phyloP scores from a whole-genome alignment of 75 land plant species.

The Selaginella tamariscina region DNA sequence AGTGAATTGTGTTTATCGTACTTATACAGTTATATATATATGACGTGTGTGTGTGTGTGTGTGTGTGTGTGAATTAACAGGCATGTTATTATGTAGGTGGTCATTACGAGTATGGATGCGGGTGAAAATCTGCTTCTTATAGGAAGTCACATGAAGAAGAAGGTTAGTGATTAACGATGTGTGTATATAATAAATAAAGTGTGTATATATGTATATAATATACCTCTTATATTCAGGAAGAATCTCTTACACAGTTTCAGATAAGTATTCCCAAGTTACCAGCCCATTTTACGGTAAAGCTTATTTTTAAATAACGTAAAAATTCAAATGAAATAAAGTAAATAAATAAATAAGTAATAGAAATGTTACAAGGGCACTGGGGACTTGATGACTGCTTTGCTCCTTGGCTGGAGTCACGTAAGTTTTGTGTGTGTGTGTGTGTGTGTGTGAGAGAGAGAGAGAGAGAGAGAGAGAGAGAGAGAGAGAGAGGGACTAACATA shows the following conservation, averaged over 20 bases:
- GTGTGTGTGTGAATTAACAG: not conserved
- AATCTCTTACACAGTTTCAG: slow-evolving; percentile 64
- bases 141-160: slow-evolving; percentile 64
- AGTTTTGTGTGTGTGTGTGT: no score
- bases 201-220: no score
- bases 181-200: no score
- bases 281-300: slow-evolving; percentile 71
- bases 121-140: slow-evolving; percentile 55
- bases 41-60: no score
- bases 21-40: not conserved
- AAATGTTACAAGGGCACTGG: slow-evolving; percentile 90
- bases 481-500: not conserved
- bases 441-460: no score
- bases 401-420: slow-evolving; percentile 98
- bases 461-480: no score
- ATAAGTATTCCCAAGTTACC: slow-evolving; percentile 70
- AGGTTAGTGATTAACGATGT: not conserved
- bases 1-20: not conserved
- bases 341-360: no score
- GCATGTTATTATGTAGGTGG: slow-evolving; percentile 47
- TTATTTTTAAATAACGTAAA: no score
- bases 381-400: slow-evolving; percentile 78
- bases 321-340: no score
- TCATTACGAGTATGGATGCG: slow-evolving; percentile 68
- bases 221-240: slow-evolving; percentile 35